Conservation (phyloP, 805 yeast species). For the Zygoascus bituminiphila region DNA sequence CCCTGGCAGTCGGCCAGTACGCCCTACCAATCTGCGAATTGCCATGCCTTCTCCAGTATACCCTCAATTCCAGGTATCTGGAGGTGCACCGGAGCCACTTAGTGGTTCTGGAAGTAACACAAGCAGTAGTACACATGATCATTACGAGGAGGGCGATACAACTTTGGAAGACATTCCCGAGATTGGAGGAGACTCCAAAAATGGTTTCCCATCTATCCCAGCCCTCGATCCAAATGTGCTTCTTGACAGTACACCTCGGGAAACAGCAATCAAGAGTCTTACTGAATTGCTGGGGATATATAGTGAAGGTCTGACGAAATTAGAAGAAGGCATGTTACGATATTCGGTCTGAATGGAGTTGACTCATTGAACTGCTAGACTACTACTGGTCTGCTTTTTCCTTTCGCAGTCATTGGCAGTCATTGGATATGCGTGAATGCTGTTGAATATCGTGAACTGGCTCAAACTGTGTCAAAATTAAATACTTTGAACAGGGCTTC, state of each 20-base stretch:
- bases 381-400: no score
- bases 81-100: background rate
- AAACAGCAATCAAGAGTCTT: slow-evolving; percentile 27
- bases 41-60: slow-evolving; percentile 11
- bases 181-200: background rate
- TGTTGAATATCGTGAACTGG: no score
- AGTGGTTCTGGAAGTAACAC: background rate
- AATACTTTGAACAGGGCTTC: no score
- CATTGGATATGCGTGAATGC: no score
- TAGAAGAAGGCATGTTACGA: slow-evolving; percentile 13
- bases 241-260: slow-evolving; percentile 31
- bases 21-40: slow-evolving; percentile 6
- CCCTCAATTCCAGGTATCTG: slow-evolving; percentile 3
- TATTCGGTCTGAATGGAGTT: background rate
- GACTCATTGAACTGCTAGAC: no score
- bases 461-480: no score
- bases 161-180: slow-evolving; percentile 10
- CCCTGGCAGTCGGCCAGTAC: background rate
- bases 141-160: slow-evolving; percentile 6
- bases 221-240: slow-evolving; percentile 28
- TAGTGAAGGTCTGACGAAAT: slow-evolving; percentile 17
- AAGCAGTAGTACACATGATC: background rate
- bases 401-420: no score
- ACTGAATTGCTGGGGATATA: slow-evolving; percentile 26
- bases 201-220: slow-evolving; percentile 23